Conservation (phyloP, 2,329 filamentous ascomycete species). For the Epichloe coenophiala region DNA sequence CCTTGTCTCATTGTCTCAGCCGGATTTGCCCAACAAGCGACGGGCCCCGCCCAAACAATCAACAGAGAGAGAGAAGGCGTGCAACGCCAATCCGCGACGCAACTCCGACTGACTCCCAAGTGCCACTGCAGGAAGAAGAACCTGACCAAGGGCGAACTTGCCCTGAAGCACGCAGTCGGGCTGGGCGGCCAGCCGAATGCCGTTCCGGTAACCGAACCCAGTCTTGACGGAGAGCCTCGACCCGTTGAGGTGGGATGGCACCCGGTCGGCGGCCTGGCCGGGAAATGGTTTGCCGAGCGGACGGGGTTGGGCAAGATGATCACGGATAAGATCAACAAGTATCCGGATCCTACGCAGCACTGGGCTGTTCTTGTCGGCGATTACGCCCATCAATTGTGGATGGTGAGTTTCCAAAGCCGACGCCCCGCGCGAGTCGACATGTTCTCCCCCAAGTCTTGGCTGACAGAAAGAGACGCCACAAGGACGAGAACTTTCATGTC, state of each 20-base stretch:
- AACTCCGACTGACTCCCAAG: conserved; percentile 2
- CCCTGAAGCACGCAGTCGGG: conserved; percentile 22
- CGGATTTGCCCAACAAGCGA: neutral
- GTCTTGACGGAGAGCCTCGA: conserved; percentile 17
- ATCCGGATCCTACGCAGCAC: conserved; percentile 46
- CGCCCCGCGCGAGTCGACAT: neutral
- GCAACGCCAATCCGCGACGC: neutral
- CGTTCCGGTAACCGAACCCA: conserved; percentile 16
- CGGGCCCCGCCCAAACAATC: no score
- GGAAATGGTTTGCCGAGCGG: conserved; percentile 45
- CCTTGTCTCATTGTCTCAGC: neutral
- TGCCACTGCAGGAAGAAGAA: conserved; percentile 15
- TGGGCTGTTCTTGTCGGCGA: conserved; percentile 45
- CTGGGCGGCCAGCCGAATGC: conserved; percentile 19
- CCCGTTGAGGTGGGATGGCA: conserved; percentile 43
- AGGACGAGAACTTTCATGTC: conserved; percentile 40
- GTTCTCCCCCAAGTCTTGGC: neutral
- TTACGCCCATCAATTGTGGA: conserved; percentile 45
- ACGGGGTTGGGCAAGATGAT: conserved; percentile 42
- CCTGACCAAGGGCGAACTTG: conserved; percentile 21
- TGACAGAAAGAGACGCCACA: neutral
- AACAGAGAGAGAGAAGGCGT: no score
- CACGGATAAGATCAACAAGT: conserved; percentile 38
- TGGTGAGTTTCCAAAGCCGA: conserved; percentile 23
- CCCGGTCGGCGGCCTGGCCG: conserved; percentile 40